Conservation (phyloP, 2,329 filamentous ascomycete genomes). For the Fusarium torulosum region DNA sequence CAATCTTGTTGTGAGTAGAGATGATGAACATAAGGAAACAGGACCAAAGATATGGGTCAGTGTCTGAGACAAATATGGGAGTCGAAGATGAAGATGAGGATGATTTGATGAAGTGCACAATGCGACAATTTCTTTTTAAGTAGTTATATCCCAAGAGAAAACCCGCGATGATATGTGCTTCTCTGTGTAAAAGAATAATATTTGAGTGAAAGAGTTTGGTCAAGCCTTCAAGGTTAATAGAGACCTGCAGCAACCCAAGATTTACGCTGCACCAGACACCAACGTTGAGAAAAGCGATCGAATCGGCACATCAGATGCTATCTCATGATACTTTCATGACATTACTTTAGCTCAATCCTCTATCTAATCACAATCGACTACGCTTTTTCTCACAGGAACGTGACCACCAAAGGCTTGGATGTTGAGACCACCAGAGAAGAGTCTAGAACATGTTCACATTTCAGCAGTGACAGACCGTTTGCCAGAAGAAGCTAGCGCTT, state of each 20-base stretch:
- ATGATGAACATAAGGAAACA: conserved; percentile 28
- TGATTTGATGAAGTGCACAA: conserved; percentile 39
- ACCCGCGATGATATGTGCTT: conserved; percentile 22
- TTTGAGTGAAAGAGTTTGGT: background rate
- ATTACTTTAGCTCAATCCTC: background rate
- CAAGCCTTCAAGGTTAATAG: background rate
- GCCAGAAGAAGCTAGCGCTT: conserved; percentile 30
- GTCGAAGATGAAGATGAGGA: conserved; percentile 21
- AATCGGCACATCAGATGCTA: background rate
- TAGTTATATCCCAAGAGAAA: conserved; percentile 40
- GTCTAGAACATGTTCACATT: conserved; percentile 20
- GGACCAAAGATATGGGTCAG: conserved; percentile 14
- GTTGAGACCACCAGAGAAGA: background rate
- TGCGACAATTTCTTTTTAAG: conserved; percentile 36
- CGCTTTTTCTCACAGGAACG: conserved; percentile 5
- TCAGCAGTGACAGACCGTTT: conserved; percentile 1
- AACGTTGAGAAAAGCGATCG: background rate
- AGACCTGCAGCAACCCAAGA: background rate
- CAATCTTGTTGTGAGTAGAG: conserved; percentile 16
- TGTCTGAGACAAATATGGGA: conserved; percentile 12
- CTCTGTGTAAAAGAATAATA: background rate
- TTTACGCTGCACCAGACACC: background rate
- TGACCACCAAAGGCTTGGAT: conserved; percentile 14
- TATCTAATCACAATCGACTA: conserved; percentile 6
- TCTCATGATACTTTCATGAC: conserved; percentile 12